Conservation (phyloP, 495 filamentous ascomycete species). For the Corynascus novoguineensis region DNA sequence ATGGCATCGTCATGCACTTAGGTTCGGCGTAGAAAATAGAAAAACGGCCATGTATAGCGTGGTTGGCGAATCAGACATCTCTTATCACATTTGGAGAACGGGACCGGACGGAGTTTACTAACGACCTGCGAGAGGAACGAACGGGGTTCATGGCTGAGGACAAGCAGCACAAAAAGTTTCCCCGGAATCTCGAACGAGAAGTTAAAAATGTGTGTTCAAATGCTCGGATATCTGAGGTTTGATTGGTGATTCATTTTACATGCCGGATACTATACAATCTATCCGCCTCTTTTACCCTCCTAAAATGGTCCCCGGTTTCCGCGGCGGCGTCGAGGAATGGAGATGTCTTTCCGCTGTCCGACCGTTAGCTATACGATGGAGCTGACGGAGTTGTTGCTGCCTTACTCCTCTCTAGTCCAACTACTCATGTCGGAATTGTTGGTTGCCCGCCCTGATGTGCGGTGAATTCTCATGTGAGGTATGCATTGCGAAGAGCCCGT, state of each 20-base stretch:
- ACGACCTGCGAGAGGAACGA: too few species aligned
- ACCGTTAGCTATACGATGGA: not conserved
- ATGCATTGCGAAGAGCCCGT: too few species aligned
- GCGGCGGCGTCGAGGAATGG: not conserved
- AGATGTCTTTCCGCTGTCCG: not conserved
- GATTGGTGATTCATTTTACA: too few species aligned
- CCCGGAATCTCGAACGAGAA: too few species aligned
- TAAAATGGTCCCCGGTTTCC: not conserved
- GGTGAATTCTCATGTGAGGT: too few species aligned
- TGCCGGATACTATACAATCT: not conserved
- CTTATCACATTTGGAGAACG: not conserved
- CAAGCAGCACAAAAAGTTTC: too few species aligned
- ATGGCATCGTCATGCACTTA: not conserved
- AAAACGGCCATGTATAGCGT: not conserved
- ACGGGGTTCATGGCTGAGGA: too few species aligned
- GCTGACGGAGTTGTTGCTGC: not conserved
- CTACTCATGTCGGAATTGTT: not conserved
- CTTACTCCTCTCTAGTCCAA: not conserved
- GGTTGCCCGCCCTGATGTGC: not conserved
- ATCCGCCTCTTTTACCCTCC: not conserved
- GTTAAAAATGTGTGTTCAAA: too few species aligned
- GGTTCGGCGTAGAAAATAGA: not conserved
- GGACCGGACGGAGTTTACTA: not conserved
- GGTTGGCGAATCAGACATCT: not conserved
- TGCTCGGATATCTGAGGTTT: too few species aligned